Base-by-base conservation (phyloP, 345 rosid genomes). In the Noccaea caerulescens region DNA sequence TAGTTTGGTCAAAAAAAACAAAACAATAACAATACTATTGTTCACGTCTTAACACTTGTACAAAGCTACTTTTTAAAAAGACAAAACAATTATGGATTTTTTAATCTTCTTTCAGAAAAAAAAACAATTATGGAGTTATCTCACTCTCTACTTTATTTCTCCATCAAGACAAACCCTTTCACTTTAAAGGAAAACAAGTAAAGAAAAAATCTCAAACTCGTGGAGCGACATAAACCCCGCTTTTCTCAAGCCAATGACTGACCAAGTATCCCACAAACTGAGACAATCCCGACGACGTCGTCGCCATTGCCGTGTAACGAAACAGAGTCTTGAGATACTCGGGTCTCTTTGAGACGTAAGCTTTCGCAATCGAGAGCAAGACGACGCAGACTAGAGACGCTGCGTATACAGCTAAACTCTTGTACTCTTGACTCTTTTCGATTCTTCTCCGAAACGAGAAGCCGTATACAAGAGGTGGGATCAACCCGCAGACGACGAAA, bases 331-430 rank as follows among this genome's bases (percentile, higher is more conserved):
- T 81, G 36, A 82, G 3, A 69, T 91, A 89, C 30, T 88, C 61
- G 27, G 51, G 79, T 5, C 64, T 85, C 51, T 60, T 85, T 33
- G 77, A 72, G 4, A 76, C 76, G 55, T 84, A 77, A 73, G 84
- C 96, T 79, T 91, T 93, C 30, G 87, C 92, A 0, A 77, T 13
- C 1, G 96, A 89, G 37, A 93, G 96, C 58, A 87, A 63, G 52
- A 82, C 63, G 58, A 93, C 66, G 80, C 94, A 91, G 18, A 72
- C 41, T 2, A 93, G 82, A 58, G 96, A 91, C 37, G 80, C 85
- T 34, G 63, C 86, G 7, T 80, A 84, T 1, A 81, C 85, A 0
- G 85, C 85, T 18, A 81, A 83, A 23, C 85, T 82, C 85, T 87
- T 93, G 74, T 73, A 70, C 46, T 77, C 68, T 59, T 65, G 68